phyloP scores from a whole-genome alignment of 176 grass and related monocot genomes.

The Sorghum bicolor region Sorghum_bicolor_NCBIv3 NC_012874.2:3205001-3205500 shows the following conservation, averaged over 20 bases:
- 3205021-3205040: background rate
- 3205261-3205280: background rate
- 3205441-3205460: background rate
- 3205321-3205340: background rate
- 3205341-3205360: background rate
- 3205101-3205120: background rate
- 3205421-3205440: background rate
- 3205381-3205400: background rate
- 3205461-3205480: background rate
- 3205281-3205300: background rate
- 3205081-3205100: background rate
- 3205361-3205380: background rate
- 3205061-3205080: background rate
- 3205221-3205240: too few relatives aligned
- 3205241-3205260: background rate
- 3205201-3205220: background rate
- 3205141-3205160: background rate
- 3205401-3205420: background rate
- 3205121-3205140: background rate
- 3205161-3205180: background rate
- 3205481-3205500: background rate
- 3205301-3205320: background rate
- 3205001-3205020: background rate
- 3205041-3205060: too few relatives aligned
- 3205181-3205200: background rate